Evolutionary conservation across 441 rosid genomes (phyloP).

Genomic region (Gossypium lobatum): DNA sequence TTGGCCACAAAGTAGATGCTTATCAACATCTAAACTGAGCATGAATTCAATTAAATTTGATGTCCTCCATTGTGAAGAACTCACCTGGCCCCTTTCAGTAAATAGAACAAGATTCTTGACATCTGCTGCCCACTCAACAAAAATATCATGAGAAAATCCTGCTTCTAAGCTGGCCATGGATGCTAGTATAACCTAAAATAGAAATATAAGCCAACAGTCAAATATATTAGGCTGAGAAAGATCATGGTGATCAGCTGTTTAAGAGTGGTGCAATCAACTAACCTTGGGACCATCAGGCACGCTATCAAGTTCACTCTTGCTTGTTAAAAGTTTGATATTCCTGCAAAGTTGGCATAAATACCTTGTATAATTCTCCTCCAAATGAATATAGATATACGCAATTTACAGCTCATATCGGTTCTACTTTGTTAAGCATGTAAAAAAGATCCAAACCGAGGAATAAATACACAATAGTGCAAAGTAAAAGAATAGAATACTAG

Average conservation of each 20-base stretch:
- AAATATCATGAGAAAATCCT: conserved; percentile 92
- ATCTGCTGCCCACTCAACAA: conserved; percentile 93
- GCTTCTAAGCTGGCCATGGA: conserved; percentile 98
- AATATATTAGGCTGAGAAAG: not conserved
- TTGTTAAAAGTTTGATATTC: conserved; percentile 71
- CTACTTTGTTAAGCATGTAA: not conserved
- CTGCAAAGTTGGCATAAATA: conserved; percentile 38
- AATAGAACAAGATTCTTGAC: conserved; percentile 77
- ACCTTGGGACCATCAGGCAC: conserved; percentile 94
- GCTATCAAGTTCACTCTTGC: conserved; percentile 83
- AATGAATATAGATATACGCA: not conserved
- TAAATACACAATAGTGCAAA: not conserved
- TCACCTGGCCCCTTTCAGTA: conserved; percentile 96
- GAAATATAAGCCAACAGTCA: conserved; percentile 22
- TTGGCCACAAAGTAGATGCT: not conserved
- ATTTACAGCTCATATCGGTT: not conserved
- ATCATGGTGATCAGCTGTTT: not conserved
- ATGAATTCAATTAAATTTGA: conserved; percentile 6
- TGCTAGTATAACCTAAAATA: conserved; percentile 74
- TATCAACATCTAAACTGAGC: not conserved
- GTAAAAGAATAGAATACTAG: not conserved
- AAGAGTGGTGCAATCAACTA: conserved; percentile 14
- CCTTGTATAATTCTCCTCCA: not conserved
- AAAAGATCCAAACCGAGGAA: conserved; percentile 7
- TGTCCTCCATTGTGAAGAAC: not conserved